Percentiles rank a stretch among this genome's conserved stretches.
These are phyloP conservation scores for Talaromyces sp. DNA, from an alignment of 2,329 filamentous ascomycete species.

Conservation along the genomic window DNA sequence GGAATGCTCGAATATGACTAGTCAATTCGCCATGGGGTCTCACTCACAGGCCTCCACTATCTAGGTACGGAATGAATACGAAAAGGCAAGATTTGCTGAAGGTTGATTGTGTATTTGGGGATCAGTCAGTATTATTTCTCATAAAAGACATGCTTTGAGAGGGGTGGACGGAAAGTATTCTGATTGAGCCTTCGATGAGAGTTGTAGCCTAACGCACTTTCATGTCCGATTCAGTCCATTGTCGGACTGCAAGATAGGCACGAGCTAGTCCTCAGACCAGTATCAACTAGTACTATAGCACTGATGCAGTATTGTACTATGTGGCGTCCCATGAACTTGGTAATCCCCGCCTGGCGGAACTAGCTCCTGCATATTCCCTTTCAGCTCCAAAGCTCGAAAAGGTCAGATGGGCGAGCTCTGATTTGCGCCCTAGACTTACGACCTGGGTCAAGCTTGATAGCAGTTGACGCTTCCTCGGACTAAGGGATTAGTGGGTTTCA, in stretches of 20 bases:
- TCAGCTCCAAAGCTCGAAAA: neutral
- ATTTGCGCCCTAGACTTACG: neutral
- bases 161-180: neutral
- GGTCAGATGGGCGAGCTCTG: neutral
- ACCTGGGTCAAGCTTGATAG: constrained; percentile 1
- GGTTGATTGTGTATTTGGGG: too few relatives aligned
- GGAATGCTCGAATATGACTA: constrained; percentile 10
- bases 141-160: too few relatives aligned
- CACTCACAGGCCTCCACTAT: neutral
- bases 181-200: neutral
- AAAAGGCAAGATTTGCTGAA: too few relatives aligned
- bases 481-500: constrained; percentile 1
- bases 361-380: neutral
- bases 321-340: constrained; percentile 6
- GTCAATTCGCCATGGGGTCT: neutral
- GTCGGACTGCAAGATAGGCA: neutral
- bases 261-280: neutral
- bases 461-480: neutral
- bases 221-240: neutral
- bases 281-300: neutral
- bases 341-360: constrained; percentile 8
- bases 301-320: neutral
- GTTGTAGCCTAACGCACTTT: neutral
- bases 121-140: too few relatives aligned
- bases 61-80: neutral